phyloP scores from a whole-genome alignment of 164 flowering plant species.

The Berberis vulgaris region DNA sequence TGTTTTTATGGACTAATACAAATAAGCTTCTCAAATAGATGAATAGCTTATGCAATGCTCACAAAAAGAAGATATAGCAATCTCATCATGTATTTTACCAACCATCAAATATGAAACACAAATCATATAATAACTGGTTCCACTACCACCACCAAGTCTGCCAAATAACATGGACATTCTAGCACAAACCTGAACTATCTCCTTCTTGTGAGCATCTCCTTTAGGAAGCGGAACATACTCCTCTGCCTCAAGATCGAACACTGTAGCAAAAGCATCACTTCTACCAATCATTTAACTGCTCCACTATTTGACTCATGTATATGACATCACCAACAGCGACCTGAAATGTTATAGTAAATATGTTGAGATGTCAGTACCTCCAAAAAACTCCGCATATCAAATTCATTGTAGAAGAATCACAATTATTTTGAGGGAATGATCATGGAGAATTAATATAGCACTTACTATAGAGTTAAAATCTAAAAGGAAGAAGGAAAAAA shows the following conservation, averaged over 20 bases:
- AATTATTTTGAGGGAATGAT: not conserved
- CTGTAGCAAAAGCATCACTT: slow-evolving; percentile 99
- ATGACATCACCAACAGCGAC: slow-evolving; percentile 99
- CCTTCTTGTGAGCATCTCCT: slow-evolving; percentile 99
- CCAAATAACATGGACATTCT: not conserved
- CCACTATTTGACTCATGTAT: slow-evolving; percentile 98
- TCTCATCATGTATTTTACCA: not conserved
- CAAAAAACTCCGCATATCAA: not conserved
- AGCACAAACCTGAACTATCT: slow-evolving; percentile 81
- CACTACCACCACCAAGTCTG: not conserved
- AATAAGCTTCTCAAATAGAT: too few relatives aligned
- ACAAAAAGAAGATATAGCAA: too few relatives aligned
- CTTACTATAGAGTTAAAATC: not conserved
- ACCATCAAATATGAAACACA: not conserved
- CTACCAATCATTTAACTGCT: slow-evolving; percentile 94
- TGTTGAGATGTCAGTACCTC: not conserved
- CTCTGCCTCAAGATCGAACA: slow-evolving; percentile 98
- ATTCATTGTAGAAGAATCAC: not conserved
- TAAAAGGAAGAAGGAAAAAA: not conserved
- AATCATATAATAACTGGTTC: not conserved
- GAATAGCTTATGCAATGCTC: too few relatives aligned
- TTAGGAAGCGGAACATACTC: slow-evolving; percentile 99
- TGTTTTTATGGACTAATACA: too few relatives aligned
- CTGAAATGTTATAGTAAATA: slow-evolving; percentile 22
- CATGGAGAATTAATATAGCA: not conserved